Base-by-base conservation (phyloP, 345 rosid genomes). In the Euphorbia peplus region DNA sequence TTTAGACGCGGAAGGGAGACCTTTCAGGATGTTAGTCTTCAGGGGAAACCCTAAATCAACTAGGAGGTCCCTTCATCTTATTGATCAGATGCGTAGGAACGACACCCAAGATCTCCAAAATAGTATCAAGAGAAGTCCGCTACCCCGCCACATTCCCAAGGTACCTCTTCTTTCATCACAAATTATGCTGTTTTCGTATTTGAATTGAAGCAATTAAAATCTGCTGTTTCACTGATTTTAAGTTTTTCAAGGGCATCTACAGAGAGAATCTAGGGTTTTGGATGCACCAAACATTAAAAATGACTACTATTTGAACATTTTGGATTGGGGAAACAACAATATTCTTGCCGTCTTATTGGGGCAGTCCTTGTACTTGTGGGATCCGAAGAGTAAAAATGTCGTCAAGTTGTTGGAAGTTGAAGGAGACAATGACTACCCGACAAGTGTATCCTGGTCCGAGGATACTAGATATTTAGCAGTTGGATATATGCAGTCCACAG, bases 271-370 rank as follows among this genome's bases (percentile, higher is more conserved):
- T 32, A 78, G 75, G 72, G 55, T 81, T 59, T 63, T 85, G 75
- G 87, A 85, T 62, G 87, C 87, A 47, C 87, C 89, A 50, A 56
- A 69, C 37, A 67, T 83, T 8, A 73, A 60, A 62, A 69, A 83
- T 68, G 80, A 81, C 66, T 83, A 25, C 77, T 85, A 81, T 60
- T 46, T 46, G 30, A 83, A 79, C 75, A 56, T 78, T 24, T 67
- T 81, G 60, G 83, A 78, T 41, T 83, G 84, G 89, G 87, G 89
- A 19, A 73, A 54, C 37, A 83, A 78, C 74, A 79, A 83, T 66
- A 47, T 81, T 69, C 79, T 81, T 48, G 85, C 83, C 52, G 78
- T 81, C 54, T 81, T 83, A 19, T 64, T 81, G 66, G 87, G 86
- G 14, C 19, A 69, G 15, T 70, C 51, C 10, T 18, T 79, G 13